Conservation (phyloP, 768 basidiomycete genomes). For the Tubosaeta sp. region DNA sequence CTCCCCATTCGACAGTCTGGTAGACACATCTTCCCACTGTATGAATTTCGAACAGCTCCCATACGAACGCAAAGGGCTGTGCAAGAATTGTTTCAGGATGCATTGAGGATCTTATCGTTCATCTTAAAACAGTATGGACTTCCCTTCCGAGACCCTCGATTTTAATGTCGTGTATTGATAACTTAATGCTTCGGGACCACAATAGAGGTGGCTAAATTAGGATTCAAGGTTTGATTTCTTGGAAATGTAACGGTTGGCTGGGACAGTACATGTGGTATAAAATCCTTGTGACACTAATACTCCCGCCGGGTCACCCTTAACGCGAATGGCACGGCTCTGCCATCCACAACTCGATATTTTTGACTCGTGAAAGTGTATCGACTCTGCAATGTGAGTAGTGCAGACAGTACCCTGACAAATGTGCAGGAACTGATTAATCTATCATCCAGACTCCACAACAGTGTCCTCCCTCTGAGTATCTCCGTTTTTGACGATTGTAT, state of each 20-base stretch:
- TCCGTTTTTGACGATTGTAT: too few species aligned
- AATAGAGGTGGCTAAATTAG: neutral
- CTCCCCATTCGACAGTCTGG: conserved; percentile 65
- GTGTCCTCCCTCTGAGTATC: too few species aligned
- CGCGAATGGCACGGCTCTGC: too few species aligned
- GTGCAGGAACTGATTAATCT: too few species aligned
- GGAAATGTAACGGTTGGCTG: neutral
- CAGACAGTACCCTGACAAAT: too few species aligned
- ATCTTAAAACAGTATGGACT: neutral
- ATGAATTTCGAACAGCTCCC: conserved; percentile 60
- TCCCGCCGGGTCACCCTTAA: too few species aligned
- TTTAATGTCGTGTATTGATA: neutral
- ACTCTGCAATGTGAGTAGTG: too few species aligned
- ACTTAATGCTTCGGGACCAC: neutral
- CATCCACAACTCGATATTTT: too few species aligned
- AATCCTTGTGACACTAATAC: neutral
- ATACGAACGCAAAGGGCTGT: conserved; percentile 61
- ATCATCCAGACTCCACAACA: too few species aligned
- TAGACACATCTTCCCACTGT: conserved; percentile 47
- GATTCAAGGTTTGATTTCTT: neutral
- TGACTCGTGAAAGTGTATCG: too few species aligned
- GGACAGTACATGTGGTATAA: too few species aligned
- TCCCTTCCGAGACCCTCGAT: neutral
- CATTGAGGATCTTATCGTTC: conserved; percentile 24
- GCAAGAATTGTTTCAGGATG: conserved; percentile 61